A percentile compares a stretch with the other conserved stretches of the same genome.
Evolutionary conservation across 306 rosid genomes (phyloP).

Genomic region (Gillenia trifoliata): DNA sequence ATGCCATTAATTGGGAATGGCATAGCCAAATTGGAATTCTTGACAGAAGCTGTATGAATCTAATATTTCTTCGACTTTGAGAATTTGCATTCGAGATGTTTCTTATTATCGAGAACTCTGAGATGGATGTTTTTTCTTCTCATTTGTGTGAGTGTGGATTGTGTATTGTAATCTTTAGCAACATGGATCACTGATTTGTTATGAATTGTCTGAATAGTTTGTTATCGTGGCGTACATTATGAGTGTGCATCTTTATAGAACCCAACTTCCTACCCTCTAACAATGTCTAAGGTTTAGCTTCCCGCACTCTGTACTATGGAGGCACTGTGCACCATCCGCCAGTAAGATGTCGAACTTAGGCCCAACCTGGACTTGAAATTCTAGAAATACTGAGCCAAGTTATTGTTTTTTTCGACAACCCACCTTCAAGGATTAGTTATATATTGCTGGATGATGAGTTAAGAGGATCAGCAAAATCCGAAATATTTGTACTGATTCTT

Average conservation of each 20-base stretch:
- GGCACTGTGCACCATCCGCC: no score
- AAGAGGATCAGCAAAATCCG: no score
- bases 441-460: no score
- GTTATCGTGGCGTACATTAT: background rate
- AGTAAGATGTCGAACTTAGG: no score
- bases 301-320: no score
- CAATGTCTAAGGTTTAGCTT: background rate
- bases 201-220: background rate
- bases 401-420: background rate
- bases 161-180: background rate
- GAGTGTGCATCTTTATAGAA: background rate
- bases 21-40: background rate
- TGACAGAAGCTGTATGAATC: background rate
- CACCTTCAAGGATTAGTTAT: no score
- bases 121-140: background rate
- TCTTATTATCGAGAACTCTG: background rate
- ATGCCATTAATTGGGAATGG: constrained; percentile 25
- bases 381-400: background rate
- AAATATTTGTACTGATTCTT: no score
- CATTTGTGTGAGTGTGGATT: background rate
- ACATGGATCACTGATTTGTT: background rate
- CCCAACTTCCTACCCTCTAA: background rate
- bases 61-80: background rate
- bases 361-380: background rate
- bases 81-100: background rate